Base-by-base conservation (phyloP, 2,329 filamentous ascomycete species). In the Dothideomycetes sp. region DNA sequence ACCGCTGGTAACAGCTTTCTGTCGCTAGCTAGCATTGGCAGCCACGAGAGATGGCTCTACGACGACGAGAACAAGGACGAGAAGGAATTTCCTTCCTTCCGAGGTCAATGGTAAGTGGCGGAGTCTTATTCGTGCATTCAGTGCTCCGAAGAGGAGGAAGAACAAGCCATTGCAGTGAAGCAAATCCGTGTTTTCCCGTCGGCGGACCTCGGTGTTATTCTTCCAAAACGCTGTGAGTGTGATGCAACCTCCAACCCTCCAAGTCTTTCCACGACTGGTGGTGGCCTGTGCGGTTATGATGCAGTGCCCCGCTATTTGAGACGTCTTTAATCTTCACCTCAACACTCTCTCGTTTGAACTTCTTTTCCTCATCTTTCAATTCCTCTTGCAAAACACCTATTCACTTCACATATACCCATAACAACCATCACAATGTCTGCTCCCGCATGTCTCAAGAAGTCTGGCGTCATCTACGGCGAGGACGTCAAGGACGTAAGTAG, bases 391-490 rank as follows among this genome's bases (percentile, higher is more conserved):
- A 40, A 40, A 22, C 28, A 40, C 32, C 13, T 28, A 9, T 19
- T 24, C 22, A 3, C 13, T 19, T 24, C 22, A 3, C 7, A 7
- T 24, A 7, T 11, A 7, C 22, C 22, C 22, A 24, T 24, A 7
- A 24, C 13, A 24, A 20, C 15, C 22, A 40, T 19, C 46, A 48
- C 22, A 20, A 48, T 48, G 46, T 40, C 37, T 27, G 43, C 46
- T 23, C 36, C 41, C 15, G 46, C 44, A 38, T 43, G 45, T 36
- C 46, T 48, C 43, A 48, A 48, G 43, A 62, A 61, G 55, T 46
- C 52, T 40, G 59, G 59, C 48, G 59, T 62, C 51, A 60, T 61
- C 55, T 59, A 60, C 51, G 58, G 58, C 43, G 57, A 59, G 40
- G 54, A 57, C 39, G 54, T 57, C 37, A 45, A 45, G 35, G 47